Base-by-base conservation (phyloP, 768 basidiomycete species). In the Russula brevipes region DNA sequence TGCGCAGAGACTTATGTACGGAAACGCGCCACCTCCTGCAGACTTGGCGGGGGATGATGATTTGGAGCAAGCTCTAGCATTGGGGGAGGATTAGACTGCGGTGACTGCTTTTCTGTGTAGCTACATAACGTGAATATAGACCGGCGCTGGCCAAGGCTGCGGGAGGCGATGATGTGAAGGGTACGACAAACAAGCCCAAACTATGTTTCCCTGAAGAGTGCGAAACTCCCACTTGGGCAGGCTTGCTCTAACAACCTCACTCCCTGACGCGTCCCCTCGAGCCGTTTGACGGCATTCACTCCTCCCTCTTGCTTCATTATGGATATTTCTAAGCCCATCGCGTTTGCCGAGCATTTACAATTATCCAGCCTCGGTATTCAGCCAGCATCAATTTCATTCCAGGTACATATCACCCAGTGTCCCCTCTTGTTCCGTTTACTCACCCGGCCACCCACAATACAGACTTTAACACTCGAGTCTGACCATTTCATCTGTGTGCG, bases 401-500 rank as follows among this genome's bases (percentile, higher is more conserved):
- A 97, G 84, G 91, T 89, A 70, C 68, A 82, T 78, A 73, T 76
- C 19, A 60, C 38, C 57, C 41, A 35, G 4, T 49, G 19, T 57
- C 24, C 53, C 45, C 42, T n/a, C 39, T n/a, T 55, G 46, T 57
- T 62, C 35, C 51, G 4, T 53, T 46, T 24, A 10, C 54, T 60
- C 31, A 55, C 47, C 46, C 41, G 7, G 51, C 47, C 7, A 53
- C 36, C 9, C 38, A 33, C 42, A 49, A 39, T 53, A 31, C 67
- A 94, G 92, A 93, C 89, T 31, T 78, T 98, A 69, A 98, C 97
- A 5, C 81, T 99, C 68, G 94, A 98, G 78, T 96, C 93, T 68
- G 97, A 99, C 81, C 91, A 92, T 74, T 99, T 91, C 77, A 97
- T 99, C 70, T 98, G 97, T 75, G 86, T 98, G 65, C 90, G 96